A percentile compares a stretch with the other conserved stretches of the same genome.
These are phyloP conservation scores for Rhynchosporium agropyri DNA, from an alignment of 2,329 filamentous ascomycete species.

Conservation along the genomic window DNA sequence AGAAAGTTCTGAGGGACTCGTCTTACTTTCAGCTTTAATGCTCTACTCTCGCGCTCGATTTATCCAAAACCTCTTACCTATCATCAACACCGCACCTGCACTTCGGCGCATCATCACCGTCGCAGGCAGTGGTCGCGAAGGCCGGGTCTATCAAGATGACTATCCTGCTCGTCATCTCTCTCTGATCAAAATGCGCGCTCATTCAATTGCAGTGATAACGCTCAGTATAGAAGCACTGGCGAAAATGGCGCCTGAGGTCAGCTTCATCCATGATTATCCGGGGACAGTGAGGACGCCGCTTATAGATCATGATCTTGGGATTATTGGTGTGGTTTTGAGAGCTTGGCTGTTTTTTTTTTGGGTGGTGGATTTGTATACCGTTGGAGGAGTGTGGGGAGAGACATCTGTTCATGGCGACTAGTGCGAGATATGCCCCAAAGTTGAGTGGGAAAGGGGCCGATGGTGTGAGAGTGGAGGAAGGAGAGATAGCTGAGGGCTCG, in stretches of 20 bases:
- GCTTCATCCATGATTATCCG: slow-evolving; percentile 34
- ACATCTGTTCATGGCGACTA: slow-evolving; percentile 32
- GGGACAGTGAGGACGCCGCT: slow-evolving; percentile 28
- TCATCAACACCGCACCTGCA: slow-evolving; percentile 48
- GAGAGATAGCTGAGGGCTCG: slow-evolving; percentile 16
- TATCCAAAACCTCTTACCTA: slow-evolving; percentile 57
- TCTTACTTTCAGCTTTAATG: slow-evolving; percentile 51
- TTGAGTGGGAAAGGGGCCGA: slow-evolving; percentile 4
- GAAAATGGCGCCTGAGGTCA: slow-evolving; percentile 27
- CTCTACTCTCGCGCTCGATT: slow-evolving; percentile 62
- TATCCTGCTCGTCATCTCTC: slow-evolving; percentile 28
- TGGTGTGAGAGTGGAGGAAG: slow-evolving; percentile 16
- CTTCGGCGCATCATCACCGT: slow-evolving; percentile 53
- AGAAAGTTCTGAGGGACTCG: slow-evolving; percentile 59
- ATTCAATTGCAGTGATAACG: slow-evolving; percentile 28
- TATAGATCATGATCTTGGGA: slow-evolving; percentile 9
- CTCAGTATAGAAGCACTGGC: slow-evolving; percentile 32
- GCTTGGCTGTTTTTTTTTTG: slow-evolving; percentile 12
- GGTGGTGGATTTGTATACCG: slow-evolving; percentile 23
- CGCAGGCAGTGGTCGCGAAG: slow-evolving; percentile 29
- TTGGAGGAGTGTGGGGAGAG: slow-evolving; percentile 35
- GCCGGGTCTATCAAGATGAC: slow-evolving; percentile 29
- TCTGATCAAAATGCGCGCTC: slow-evolving; percentile 23
- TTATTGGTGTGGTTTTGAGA: slow-evolving; percentile 15
- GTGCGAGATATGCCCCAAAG: slow-evolving; percentile 25